These are phyloP conservation scores for Inonotus hispidus DNA, from an alignment of 1,284 basidiomycete species.

Conservation along the genomic window DNA sequence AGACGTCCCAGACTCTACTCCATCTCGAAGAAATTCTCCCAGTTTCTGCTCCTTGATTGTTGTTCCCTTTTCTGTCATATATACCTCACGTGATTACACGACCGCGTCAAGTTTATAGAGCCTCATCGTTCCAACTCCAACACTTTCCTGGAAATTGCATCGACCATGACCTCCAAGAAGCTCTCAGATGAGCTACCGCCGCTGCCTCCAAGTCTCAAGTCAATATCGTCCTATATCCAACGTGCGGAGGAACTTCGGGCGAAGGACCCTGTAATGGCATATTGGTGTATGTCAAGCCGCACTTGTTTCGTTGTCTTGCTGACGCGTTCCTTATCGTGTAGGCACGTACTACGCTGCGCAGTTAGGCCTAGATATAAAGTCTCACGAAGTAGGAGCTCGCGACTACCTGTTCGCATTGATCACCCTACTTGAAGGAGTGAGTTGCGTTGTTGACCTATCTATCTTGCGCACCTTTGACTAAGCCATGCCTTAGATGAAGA, in stretches of 20 bases:
- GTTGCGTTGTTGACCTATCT: constrained; percentile 22
- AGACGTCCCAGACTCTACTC: background rate
- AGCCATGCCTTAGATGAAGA: constrained; percentile 51
- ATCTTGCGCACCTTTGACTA: background rate
- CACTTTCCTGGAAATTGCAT: background rate
- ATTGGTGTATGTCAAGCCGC: constrained; percentile 75
- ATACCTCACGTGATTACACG: background rate
- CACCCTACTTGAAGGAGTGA: constrained; percentile 66
- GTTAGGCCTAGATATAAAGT: constrained; percentile 70
- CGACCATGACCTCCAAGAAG: constrained; percentile 8
- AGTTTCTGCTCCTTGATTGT: background rate
- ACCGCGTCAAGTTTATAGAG: background rate
- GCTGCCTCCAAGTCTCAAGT: constrained; percentile 52
- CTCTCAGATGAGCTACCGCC: constrained; percentile 37
- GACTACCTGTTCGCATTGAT: constrained; percentile 73
- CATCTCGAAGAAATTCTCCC: background rate
- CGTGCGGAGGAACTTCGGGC: constrained; percentile 80
- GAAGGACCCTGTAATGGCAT: constrained; percentile 83
- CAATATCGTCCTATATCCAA: constrained; percentile 77
- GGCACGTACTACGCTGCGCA: constrained; percentile 90
- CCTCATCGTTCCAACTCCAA: background rate
- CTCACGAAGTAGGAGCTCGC: constrained; percentile 56
- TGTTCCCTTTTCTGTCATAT: background rate
- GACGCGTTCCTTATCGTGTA: constrained; percentile 30
- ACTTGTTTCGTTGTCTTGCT: constrained; percentile 9